phyloP scores from a whole-genome alignment of 179 eudicot genomes.

The Carnegiea gigantea region DNA sequence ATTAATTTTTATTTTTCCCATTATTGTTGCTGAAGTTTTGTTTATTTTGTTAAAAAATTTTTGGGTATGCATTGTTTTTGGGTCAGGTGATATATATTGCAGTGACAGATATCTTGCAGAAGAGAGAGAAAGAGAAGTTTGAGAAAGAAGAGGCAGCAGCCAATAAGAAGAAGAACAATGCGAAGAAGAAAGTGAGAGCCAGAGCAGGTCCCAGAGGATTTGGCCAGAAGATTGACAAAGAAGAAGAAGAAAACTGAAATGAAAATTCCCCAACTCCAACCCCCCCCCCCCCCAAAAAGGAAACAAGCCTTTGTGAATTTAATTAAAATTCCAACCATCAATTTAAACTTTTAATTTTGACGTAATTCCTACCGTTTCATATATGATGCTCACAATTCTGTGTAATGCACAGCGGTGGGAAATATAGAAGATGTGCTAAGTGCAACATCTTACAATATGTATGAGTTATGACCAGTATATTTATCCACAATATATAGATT shows the following conservation, averaged over 20 bases:
- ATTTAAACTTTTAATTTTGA: too few relatives aligned
- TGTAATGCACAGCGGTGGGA: too few relatives aligned
- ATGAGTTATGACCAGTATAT: too few relatives aligned
- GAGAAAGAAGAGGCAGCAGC: slow-evolving; percentile 75
- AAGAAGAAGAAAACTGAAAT: slow-evolving; percentile 33
- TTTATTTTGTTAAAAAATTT: too few relatives aligned
- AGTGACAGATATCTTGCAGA: slow-evolving; percentile 86
- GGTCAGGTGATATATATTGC: slow-evolving; percentile 73
- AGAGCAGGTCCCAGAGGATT: slow-evolving; percentile 82
- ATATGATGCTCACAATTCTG: too few relatives aligned
- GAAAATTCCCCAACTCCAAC: background rate
- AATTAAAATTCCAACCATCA: too few relatives aligned
- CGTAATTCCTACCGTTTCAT: too few relatives aligned
- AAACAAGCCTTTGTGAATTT: too few relatives aligned
- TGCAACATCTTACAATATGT: background rate
- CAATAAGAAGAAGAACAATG: slow-evolving; percentile 53
- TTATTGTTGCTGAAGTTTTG: background rate
- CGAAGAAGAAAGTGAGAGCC: slow-evolving; percentile 57
- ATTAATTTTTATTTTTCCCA: background rate
- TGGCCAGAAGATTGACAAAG: slow-evolving; percentile 67
- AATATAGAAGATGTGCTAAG: too few relatives aligned
- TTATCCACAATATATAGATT: too few relatives aligned
- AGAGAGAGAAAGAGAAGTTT: slow-evolving; percentile 80
- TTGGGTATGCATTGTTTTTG: background rate
- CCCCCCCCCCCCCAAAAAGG: background rate